Evolutionary conservation across 2,329 filamentous ascomycete species (phyloP).

Genomic region (Lasiodiplodia gonubiensis): DNA sequence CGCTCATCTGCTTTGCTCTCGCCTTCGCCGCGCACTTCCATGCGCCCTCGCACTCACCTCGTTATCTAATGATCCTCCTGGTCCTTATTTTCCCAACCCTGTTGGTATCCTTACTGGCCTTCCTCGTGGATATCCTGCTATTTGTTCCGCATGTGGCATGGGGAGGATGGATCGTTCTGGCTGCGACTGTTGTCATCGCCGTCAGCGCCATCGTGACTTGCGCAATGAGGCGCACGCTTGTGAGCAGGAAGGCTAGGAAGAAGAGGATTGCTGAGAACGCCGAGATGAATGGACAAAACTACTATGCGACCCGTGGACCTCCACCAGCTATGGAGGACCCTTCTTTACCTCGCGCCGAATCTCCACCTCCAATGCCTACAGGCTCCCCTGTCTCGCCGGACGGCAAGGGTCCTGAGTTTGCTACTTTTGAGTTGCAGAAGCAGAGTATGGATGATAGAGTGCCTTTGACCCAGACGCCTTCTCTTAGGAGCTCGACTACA

Average conservation of each 20-base stretch:
- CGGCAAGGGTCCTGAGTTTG: conserved; percentile 59
- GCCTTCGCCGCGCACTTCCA: conserved; percentile 85
- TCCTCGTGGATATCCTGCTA: conserved; percentile 89
- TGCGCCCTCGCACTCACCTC: conserved; percentile 83
- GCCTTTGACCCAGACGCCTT: conserved; percentile 70
- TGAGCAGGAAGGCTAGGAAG: conserved; percentile 91
- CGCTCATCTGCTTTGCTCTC: conserved; percentile 81
- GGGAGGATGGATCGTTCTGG: conserved; percentile 93
- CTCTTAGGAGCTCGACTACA: conserved; percentile 58
- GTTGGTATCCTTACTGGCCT: conserved; percentile 81
- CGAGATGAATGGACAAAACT: conserved; percentile 96
- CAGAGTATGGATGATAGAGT: conserved; percentile 70
- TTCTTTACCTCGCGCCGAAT: conserved; percentile 57
- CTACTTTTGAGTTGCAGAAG: conserved; percentile 67
- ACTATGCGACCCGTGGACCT: conserved; percentile 65
- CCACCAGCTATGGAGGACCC: conserved; percentile 43
- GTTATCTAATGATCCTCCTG: conserved; percentile 83
- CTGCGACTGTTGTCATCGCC: conserved; percentile 83
- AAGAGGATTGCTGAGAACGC: conserved; percentile 91
- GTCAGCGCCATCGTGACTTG: conserved; percentile 85
- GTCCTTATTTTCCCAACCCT: conserved; percentile 87
- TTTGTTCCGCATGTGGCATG: conserved; percentile 94
- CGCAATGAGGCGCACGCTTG: conserved; percentile 90
- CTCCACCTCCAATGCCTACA: conserved; percentile 55
- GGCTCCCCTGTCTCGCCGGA: conserved; percentile 51